phyloP scores from a whole-genome alignment of 2,329 filamentous ascomycete species.

The Fusarium chlamydosporum region DNA sequence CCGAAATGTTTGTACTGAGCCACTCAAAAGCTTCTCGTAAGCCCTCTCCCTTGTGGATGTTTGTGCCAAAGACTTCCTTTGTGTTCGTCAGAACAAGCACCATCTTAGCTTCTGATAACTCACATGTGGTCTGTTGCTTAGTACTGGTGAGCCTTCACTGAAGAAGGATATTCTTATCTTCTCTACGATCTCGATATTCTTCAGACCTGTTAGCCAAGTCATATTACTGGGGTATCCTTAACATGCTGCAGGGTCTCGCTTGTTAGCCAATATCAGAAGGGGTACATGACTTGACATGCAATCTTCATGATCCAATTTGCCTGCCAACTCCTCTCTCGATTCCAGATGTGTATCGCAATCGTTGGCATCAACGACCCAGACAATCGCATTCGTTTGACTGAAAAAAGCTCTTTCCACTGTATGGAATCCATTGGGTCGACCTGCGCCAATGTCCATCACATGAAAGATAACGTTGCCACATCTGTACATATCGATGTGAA shows the following conservation, averaged over 20 bases:
- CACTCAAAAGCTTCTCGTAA: not conserved
- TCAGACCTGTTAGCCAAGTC: rapidly evolving
- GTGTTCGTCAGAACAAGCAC: not conserved
- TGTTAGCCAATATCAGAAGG: conserved; percentile 4
- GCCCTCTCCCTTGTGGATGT: not conserved
- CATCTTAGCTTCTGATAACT: not conserved
- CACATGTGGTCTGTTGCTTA: not conserved
- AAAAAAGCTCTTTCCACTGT: conserved; percentile 1
- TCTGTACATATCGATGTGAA: not conserved
- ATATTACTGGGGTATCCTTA: rapidly evolving
- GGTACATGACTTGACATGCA: not conserved
- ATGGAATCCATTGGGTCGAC: not conserved
- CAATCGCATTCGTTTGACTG: not conserved
- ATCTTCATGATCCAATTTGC: not conserved
- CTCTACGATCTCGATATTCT: not conserved
- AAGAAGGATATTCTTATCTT: not conserved
- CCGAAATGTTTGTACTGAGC: not conserved
- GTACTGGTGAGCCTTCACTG: not conserved
- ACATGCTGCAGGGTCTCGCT: not conserved
- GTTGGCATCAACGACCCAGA: conserved; percentile 7
- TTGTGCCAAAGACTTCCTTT: not conserved
- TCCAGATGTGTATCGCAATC: not conserved
- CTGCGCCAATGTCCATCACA: not conserved
- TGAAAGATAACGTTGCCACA: conserved; percentile 8
- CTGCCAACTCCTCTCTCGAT: conserved; percentile 6